Percentiles rank a stretch among this genome's conserved stretches.
phyloP scores from a whole-genome alignment of 768 basidiomycete species.

The Boletus huronensis region DNA sequence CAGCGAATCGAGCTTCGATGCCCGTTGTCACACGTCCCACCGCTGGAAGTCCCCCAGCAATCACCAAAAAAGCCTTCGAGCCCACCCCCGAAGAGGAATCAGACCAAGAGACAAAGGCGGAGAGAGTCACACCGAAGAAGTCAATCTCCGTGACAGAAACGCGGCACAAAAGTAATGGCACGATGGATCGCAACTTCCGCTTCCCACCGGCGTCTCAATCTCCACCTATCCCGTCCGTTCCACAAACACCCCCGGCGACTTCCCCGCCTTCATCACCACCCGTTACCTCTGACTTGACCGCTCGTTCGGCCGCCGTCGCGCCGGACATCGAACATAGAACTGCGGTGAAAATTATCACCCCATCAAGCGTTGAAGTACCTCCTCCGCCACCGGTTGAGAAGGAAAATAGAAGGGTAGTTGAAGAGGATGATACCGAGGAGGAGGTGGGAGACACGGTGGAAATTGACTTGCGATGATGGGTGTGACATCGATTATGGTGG shows the following conservation, averaged over 20 bases:
- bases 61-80: conserved; percentile 39
- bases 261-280: conserved; percentile 29
- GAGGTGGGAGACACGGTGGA: conserved; percentile 80
- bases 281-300: conserved; percentile 21
- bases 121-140: conserved; percentile 24
- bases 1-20: conserved; percentile 63
- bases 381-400: conserved; percentile 79
- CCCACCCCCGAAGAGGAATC: conserved; percentile 50
- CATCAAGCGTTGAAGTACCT: conserved; percentile 70
- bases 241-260: conserved; percentile 22
- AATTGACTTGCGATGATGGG: conserved; percentile 49
- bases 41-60: conserved; percentile 40
- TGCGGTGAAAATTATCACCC: conserved; percentile 43
- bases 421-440: conserved; percentile 61
- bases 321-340: conserved; percentile 7
- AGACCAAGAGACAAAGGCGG: conserved; percentile 34
- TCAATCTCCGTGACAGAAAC: conserved; percentile 10
- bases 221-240: conserved; percentile 4
- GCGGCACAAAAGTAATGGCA: conserved; percentile 54
- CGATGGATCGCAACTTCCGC: conserved; percentile 75
- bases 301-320: neutral
- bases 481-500: neutral
- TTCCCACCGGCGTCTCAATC: conserved; percentile 47
- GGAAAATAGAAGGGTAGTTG: conserved; percentile 43
- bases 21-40: conserved; percentile 50